Base-by-base conservation (phyloP, 2,329 filamentous ascomycete genomes). In the Nakataea oryzae region DNA sequence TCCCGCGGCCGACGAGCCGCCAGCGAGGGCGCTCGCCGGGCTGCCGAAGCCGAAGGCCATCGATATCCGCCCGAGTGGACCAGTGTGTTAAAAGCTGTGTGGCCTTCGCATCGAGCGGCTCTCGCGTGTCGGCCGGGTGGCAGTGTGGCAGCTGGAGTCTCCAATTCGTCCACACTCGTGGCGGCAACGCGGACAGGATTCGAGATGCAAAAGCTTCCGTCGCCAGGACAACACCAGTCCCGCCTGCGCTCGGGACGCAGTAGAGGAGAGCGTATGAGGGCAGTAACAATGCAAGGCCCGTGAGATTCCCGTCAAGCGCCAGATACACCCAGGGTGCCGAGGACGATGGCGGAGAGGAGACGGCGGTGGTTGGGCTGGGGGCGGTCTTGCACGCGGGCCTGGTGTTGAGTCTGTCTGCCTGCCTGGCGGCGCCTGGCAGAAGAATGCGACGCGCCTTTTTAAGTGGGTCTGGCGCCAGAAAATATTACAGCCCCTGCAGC, bases 1-100 rank as follows among this genome's bases (percentile, higher is more conserved):
- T 13, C 29, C 54, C 7, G 30, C 54, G 9, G 32, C 14, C 54
- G 54, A 72, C 63, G 76, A 68, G 64, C 69, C 72, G 63, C 75
- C 76, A 65, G 75, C 72, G 71, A 77, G 73, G 71, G 73, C 73
- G 67, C 75, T 78, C 62, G 73, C 75, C 62, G 79, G 73, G 68
- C 74, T 81, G 65, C 74, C 77, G 72, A 87, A 87, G 41, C 41
- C 79, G 74, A 89, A 89, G 62, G 86, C 84, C 87, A 91, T 87
- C 66, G 72, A 67, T 74, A 73, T 66, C 72, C 73, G 68, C 69
- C 71, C 65, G 64, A 71, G 69, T 68, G 68, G 71, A 65, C 67
- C 67, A 62, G 67, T 66, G 63, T 60, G 70, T 74, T 69, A 74
- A 66, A 63, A 67, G 64, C 57, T 58, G 61, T 62, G 59, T 54